A percentile compares a stretch with the other conserved stretches of the same genome.
Conservation (phyloP, 495 filamentous ascomycete species). For the Penicillium argentinense region DNA sequence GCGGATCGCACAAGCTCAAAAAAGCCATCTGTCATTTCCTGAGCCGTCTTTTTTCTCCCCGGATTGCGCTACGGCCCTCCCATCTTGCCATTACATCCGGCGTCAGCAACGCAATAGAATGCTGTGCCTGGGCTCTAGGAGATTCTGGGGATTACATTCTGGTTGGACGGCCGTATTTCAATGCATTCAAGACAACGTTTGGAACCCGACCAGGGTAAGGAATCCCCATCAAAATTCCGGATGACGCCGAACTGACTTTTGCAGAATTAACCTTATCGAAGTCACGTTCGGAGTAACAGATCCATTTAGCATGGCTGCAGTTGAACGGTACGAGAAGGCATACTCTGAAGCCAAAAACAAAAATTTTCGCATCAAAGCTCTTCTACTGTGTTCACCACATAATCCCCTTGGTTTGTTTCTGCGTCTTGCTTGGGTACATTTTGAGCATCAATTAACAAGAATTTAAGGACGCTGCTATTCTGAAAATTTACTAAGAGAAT, state of each 20-base stretch:
- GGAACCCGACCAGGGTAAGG: slow-evolving; percentile 1
- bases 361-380: slow-evolving; percentile 36
- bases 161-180: slow-evolving; percentile 29
- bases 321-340: slow-evolving; percentile 27
- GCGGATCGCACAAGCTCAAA: slow-evolving; percentile 22
- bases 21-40: slow-evolving; percentile 25
- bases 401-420: slow-evolving; percentile 40
- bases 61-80: slow-evolving; percentile 8
- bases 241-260: not conserved
- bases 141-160: slow-evolving; percentile 31
- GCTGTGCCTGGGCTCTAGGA: slow-evolving; percentile 25
- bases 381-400: slow-evolving; percentile 52
- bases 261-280: slow-evolving; percentile 31
- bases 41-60: slow-evolving; percentile 21
- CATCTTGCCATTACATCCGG: slow-evolving; percentile 27
- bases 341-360: slow-evolving; percentile 11
- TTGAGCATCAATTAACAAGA: not conserved
- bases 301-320: slow-evolving; percentile 38
- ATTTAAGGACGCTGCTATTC: slow-evolving; percentile 37
- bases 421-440: not conserved
- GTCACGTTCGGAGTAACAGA: slow-evolving; percentile 38
- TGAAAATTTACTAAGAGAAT: slow-evolving; percentile 29
- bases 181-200: slow-evolving; percentile 17
- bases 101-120: slow-evolving; percentile 26
- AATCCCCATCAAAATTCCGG: not conserved